Evolutionary conservation across 1,284 basidiomycete genomes (phyloP).

Genomic region (Puccinia hordei): DNA sequence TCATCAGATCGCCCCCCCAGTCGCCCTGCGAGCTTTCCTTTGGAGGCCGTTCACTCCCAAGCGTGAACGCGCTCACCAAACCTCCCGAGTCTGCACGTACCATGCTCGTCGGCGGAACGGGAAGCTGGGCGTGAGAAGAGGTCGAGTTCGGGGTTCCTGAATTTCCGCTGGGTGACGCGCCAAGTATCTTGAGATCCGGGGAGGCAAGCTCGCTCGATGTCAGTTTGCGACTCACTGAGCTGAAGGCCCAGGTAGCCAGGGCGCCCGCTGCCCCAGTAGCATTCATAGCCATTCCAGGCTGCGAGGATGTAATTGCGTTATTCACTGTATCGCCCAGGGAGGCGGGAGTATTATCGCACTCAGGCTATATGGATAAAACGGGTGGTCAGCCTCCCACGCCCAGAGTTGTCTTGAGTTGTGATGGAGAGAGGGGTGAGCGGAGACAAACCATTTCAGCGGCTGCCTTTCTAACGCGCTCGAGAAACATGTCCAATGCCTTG

Average conservation of each 20-base stretch:
- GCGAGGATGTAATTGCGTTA: slow-evolving; percentile 53
- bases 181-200: slow-evolving; percentile 67
- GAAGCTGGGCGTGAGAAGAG: slow-evolving; percentile 4
- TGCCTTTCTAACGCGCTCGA: slow-evolving; percentile 46
- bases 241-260: slow-evolving; percentile 90
- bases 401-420: not conserved
- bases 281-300: slow-evolving; percentile 71
- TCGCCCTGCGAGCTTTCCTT: slow-evolving; percentile 64
- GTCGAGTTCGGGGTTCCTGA: slow-evolving; percentile 56
- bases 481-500: slow-evolving; percentile 65
- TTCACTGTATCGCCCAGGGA: slow-evolving; percentile 25
- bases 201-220: slow-evolving; percentile 33
- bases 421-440: not conserved
- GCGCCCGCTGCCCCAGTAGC: slow-evolving; percentile 86
- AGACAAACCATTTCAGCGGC: slow-evolving; percentile 49
- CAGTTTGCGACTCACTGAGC: slow-evolving; percentile 66
- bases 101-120: not conserved
- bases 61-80: slow-evolving; percentile 6
- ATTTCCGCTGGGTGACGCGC: slow-evolving; percentile 63
- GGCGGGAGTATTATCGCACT: slow-evolving; percentile 17
- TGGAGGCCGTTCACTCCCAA: slow-evolving; percentile 60
- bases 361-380: slow-evolving; percentile 24
- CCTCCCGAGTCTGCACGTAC: not conserved
- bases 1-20: slow-evolving; percentile 73
- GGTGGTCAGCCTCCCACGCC: not conserved